These are phyloP conservation scores for Carex myosuroides DNA, from an alignment of 176 grass and related monocot genomes.

Conservation along the genomic window DNA sequence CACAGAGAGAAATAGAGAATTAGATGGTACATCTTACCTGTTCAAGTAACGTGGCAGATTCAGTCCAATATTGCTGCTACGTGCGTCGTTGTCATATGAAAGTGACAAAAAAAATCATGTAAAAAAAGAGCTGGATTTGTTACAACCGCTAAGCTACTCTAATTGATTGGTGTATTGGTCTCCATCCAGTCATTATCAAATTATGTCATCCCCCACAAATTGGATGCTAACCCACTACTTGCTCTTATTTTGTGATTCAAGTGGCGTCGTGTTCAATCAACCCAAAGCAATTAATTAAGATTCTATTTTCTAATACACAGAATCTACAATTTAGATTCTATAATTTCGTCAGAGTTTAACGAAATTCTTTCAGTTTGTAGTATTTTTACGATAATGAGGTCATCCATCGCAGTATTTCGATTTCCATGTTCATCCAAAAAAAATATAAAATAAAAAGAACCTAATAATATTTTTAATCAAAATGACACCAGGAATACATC, in stretches of 20 bases:
- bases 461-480: background rate
- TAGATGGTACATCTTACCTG: background rate
- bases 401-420: too few relatives aligned
- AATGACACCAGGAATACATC: background rate
- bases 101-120: background rate
- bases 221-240: constrained; percentile 24
- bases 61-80: constrained; percentile 14
- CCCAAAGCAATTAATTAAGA: background rate
- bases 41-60: constrained; percentile 8
- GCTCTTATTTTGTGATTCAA: constrained; percentile 1
- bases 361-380: background rate
- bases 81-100: constrained; percentile 2
- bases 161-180: constrained; percentile 15
- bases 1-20: background rate
- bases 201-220: constrained; percentile 14
- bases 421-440: background rate
- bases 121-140: constrained; percentile 4
- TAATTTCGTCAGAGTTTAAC: background rate
- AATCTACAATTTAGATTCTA: constrained; percentile 1
- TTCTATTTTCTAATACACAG: background rate
- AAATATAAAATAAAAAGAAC: background rate
- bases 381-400: background rate
- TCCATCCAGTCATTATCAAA: constrained; percentile 11
- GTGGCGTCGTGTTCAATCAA: constrained; percentile 7
- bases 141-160: constrained; percentile 25